phyloP scores from a whole-genome alignment of 2,329 filamentous ascomycete genomes.

The Chalara sp. region DNA sequence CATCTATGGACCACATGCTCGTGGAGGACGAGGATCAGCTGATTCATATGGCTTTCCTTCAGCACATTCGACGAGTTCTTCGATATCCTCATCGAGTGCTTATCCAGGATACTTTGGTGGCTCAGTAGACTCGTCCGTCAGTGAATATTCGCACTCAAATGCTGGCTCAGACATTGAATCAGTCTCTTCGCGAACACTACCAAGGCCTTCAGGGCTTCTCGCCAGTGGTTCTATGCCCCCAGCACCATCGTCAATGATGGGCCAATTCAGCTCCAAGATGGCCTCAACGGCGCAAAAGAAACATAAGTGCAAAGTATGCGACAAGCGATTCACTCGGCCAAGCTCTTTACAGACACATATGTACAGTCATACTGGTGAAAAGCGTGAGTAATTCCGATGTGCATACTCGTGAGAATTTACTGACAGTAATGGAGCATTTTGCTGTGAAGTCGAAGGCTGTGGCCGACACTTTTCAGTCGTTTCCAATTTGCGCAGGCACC shows the following conservation, averaged over 20 bases:
- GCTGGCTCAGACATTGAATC: conserved; percentile 81
- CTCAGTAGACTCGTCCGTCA: conserved; percentile 77
- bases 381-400: conserved; percentile 58
- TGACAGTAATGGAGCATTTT: conserved; percentile 60
- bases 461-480: conserved; percentile 96
- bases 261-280: conserved; percentile 94
- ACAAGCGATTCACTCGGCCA: conserved; percentile 92
- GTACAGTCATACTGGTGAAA: conserved; percentile 97
- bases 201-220: conserved; percentile 64
- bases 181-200: conserved; percentile 73
- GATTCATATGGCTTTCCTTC: conserved; percentile 92
- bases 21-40: conserved; percentile 59
- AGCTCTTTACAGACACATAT: conserved; percentile 95
- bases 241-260: conserved; percentile 95
- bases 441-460: conserved; percentile 90
- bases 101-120: conserved; percentile 81
- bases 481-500: conserved; percentile 87
- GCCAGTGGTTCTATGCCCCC: conserved; percentile 56
- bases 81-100: conserved; percentile 77
- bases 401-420: conserved; percentile 6
- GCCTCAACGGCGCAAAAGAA: conserved; percentile 97
- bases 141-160: conserved; percentile 73
- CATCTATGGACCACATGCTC: conserved; percentile 65
- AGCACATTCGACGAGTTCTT: conserved; percentile 78
- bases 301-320: conserved; percentile 98